Base-by-base conservation (phyloP, 495 filamentous ascomycete species). In the Aeminium ludgeri region DNA sequence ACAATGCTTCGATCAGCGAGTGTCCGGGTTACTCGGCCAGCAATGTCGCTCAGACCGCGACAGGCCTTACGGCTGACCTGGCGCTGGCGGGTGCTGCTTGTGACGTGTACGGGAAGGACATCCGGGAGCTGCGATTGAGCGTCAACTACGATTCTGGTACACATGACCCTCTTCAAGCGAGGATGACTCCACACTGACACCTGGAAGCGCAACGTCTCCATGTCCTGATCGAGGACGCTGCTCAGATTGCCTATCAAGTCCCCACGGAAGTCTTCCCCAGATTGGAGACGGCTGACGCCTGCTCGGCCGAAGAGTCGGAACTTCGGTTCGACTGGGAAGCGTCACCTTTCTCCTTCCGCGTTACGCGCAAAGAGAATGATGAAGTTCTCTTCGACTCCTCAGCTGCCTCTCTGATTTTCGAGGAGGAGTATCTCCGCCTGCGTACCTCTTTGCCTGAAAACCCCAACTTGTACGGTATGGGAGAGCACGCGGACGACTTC, bases 331-430 rank as follows among this genome's bases (percentile, higher is more conserved):
- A 70, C 51, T 76, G 76, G 48, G 62, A 65, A 28, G 61, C 69
- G 37, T 69, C 67, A 27, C 82, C 84, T 1, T 92, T 93, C 60
- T 75, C 72, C 13, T 91, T 91, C 59, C 66, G 66, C 7, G 72
- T 93, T n/a, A 60, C 64, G 2, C 74, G 79, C 20, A 61, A 60
- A 42, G 66, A 57, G 54, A 70, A 62, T 19, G 66, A 70, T 1
- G 80, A 91, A 51, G 71, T 78, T n/a, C 62, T 93, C 5, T 91
- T 93, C 49, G 76, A 86, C 49, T 80, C 80, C 4, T 74, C 76
- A 2, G 78, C 66, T 0, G 72, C 72, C 3, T 61, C 63, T 27
- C 64, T 91, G 28, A 59, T 91, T 25, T 93, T 87, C 53, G 76
- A 93, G 58, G 72, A 68, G 10, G 82, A 87, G 55, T 89, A 82